A percentile compares a stretch with the other conserved stretches of the same genome.
phyloP scores from a whole-genome alignment of 1,284 basidiomycete species.

The Phylloporus gajari region DNA sequence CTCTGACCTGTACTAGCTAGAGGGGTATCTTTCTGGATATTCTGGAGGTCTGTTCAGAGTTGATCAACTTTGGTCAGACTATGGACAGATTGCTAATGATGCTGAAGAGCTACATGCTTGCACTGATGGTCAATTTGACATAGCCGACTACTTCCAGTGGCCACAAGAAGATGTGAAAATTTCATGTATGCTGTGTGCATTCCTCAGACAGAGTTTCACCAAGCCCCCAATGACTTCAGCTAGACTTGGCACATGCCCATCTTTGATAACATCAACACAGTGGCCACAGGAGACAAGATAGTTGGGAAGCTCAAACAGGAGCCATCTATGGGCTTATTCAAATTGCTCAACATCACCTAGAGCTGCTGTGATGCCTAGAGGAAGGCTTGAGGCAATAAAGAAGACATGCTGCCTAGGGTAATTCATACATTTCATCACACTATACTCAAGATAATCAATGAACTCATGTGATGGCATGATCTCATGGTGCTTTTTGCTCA shows the following conservation, averaged over 20 bases:
- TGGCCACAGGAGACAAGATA: not conserved
- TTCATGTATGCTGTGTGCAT: not conserved
- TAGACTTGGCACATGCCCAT: not conserved
- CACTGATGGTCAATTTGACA: not conserved
- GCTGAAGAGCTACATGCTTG: not conserved
- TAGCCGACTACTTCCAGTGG: slow-evolving; percentile 1
- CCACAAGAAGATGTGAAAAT: not conserved
- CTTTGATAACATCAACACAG: not conserved
- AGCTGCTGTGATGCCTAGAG: not conserved
- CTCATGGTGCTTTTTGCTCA: not conserved
- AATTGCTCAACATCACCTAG: not conserved
- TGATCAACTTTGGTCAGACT: too few species aligned
- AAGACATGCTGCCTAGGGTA: not conserved
- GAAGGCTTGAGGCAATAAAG: not conserved
- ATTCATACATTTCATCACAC: not conserved
- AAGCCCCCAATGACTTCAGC: not conserved
- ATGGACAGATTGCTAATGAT: too few species aligned
- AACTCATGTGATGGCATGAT: slow-evolving; percentile 5
- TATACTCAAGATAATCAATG: not conserved
- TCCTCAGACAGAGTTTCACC: not conserved
- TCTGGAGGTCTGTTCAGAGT: too few species aligned
- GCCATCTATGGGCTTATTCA: not conserved
- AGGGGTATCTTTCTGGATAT: too few species aligned
- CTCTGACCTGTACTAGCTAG: too few species aligned
- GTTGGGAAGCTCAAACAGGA: not conserved